Evolutionary conservation across 495 filamentous ascomycete genomes (phyloP).

Genomic region (Penicillium cinerascens): DNA sequence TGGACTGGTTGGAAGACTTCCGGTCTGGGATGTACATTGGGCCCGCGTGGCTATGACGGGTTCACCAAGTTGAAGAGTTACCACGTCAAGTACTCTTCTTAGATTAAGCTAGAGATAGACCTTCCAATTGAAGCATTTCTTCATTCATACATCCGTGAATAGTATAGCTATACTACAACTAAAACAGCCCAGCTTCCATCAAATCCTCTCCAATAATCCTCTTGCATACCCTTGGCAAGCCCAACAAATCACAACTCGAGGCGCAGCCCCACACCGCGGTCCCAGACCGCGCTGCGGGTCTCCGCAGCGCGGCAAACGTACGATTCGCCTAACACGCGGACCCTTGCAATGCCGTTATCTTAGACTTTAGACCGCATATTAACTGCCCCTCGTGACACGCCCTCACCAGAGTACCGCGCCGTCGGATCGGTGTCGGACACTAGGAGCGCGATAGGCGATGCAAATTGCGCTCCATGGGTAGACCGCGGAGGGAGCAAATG

Average conservation of each 20-base stretch:
- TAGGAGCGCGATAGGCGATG: not conserved
- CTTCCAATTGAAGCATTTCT: not conserved
- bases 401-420: not conserved
- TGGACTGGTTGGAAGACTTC: constrained; percentile 99
- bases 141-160: not conserved
- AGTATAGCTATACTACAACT: not conserved
- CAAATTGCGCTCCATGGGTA: not conserved
- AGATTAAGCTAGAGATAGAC: not conserved
- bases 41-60: constrained; percentile 87
- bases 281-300: constrained; percentile 15
- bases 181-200: not conserved
- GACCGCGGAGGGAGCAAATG: not conserved
- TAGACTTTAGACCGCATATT: not conserved
- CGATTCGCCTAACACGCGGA: constrained; percentile 8
- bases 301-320: constrained; percentile 1
- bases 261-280: constrained; percentile 16
- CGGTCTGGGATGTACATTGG: constrained; percentile 84
- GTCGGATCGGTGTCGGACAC: not conserved
- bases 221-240: not conserved
- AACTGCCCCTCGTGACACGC: not conserved
- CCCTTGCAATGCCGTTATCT: not conserved
- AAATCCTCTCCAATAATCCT: no score
- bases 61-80: constrained; percentile 96
- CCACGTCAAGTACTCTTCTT: constrained; percentile 68
- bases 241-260: not conserved